These are phyloP conservation scores for Strobilomyces dryophilus DNA, from an alignment of 768 basidiomycete genomes.

Conservation along the genomic window DNA sequence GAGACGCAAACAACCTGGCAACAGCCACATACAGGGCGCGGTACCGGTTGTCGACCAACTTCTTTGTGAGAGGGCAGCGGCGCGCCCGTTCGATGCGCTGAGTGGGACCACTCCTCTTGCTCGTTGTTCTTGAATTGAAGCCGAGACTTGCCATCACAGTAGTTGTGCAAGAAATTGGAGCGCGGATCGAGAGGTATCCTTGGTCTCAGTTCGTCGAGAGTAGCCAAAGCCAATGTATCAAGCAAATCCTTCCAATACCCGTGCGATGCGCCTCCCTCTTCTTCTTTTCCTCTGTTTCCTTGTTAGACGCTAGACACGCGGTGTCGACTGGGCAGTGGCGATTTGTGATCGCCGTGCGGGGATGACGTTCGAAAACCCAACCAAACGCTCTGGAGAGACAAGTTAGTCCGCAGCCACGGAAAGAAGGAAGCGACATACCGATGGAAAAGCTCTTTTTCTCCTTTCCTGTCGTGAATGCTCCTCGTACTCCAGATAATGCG, in stretches of 20 bases:
- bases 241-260: conserved; percentile 78
- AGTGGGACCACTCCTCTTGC: conserved; percentile 22
- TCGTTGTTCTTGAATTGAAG: conserved; percentile 22
- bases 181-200: not conserved
- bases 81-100: conserved; percentile 20
- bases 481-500: conserved; percentile 64
- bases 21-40: conserved; percentile 62
- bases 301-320: conserved; percentile 33
- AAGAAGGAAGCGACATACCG: conserved; percentile 28
- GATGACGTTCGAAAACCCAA: conserved; percentile 67
- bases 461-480: conserved; percentile 69
- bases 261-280: conserved; percentile 35
- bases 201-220: conserved; percentile 43
- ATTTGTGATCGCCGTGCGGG: conserved; percentile 64
- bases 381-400: conserved; percentile 43
- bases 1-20: conserved; percentile 54
- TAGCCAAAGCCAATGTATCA: conserved; percentile 60
- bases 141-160: conserved; percentile 19
- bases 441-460: conserved; percentile 59
- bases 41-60: conserved; percentile 46
- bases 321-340: conserved; percentile 51
- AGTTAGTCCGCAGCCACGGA: too few species aligned
- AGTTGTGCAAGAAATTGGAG: conserved; percentile 26
- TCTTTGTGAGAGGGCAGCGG: conserved; percentile 33
- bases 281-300: not conserved